Percentiles rank a stretch among this genome's conserved stretches.
phyloP scores from a whole-genome alignment of 208 protist genomes.

The Leishmania arabica region DNA sequence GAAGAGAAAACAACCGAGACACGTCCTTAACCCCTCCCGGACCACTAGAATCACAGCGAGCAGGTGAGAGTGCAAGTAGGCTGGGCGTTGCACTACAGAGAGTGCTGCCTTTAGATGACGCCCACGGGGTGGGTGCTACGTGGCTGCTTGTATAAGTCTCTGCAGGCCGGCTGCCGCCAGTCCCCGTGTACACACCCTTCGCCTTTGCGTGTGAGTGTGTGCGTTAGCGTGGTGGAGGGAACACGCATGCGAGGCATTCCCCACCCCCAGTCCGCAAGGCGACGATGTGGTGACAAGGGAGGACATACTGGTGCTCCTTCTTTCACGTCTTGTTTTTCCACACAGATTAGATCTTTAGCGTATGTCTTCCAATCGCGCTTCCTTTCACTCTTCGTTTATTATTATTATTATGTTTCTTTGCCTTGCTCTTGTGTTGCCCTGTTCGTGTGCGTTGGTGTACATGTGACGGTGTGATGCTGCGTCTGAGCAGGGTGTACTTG shows the following conservation, averaged over 20 bases:
- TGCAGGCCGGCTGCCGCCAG: background rate
- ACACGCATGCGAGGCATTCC: background rate
- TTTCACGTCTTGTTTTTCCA: background rate
- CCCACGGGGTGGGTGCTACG: background rate
- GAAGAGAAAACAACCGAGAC: background rate
- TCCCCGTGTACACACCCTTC: background rate
- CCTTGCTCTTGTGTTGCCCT: background rate
- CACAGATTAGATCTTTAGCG: background rate
- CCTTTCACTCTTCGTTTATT: background rate
- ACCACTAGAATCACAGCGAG: background rate
- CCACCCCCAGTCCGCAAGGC: background rate
- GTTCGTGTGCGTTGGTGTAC: background rate
- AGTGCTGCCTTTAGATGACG: background rate
- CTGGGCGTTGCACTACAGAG: background rate
- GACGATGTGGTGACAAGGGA: background rate
- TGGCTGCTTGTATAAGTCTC: background rate
- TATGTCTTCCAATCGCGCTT: background rate
- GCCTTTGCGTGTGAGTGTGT: background rate
- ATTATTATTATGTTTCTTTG: background rate
- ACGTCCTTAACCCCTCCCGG: background rate
- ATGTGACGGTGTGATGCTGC: background rate
- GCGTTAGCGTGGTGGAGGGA: background rate
- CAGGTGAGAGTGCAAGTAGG: background rate
- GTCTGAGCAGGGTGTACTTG: background rate
- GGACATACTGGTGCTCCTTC: background rate